Base-by-base conservation (phyloP, 2,329 filamentous ascomycete genomes). In the Juglanconis juglandina region DNA sequence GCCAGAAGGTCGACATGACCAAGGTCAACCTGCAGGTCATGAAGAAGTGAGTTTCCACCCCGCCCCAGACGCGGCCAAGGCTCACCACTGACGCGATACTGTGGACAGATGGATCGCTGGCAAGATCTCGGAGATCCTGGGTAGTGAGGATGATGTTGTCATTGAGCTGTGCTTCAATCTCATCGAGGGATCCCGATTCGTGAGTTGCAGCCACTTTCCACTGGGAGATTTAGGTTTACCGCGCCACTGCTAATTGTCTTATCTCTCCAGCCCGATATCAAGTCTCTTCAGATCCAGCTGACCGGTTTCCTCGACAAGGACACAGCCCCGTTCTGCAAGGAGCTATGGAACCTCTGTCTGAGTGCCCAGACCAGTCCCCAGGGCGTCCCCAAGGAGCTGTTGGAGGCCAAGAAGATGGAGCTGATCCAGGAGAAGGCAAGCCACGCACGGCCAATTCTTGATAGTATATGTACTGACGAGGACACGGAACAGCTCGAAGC, bases 1-100 rank as follows among this genome's bases (percentile, higher is more conserved):
- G 85, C 72, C 87, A 91, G 73, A 97, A 97, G 79, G 95, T 99
- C 66, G 93, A 99, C 79, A 96, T 96, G 86, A 86, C 88, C 68
- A 98, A 98, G 79, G 92, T 99, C 75, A 97, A 99, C 72, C 81
- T 96, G 54, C 92, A 96, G 75, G 91, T 99, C 59, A 96, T 99
- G 87, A 97, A 97, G 83, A 96, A 95, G 91, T 96, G 72, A 71
- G 87, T 77, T 63, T 42, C 56, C 53, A 53, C 56, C n/a, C 49
- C 33, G 37, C 47, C 32, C 52, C 24, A 24, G 35, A 52, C 54
- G 51, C 42, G 51, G 5, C n/a, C 24, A 34, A 33, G 10, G 24
- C 33, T 33, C n/a, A 44, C 17, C 10, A 39, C 56, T 63, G 47
- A 63, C 58, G 49, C 17, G 51, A 30, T 63, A 57, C 56, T 60